Evolutionary conservation across 2,329 filamentous ascomycete genomes (phyloP), one percentile per base, ranked within the genome.

Genomic region (Aureobasidium mangrovei): DNA sequence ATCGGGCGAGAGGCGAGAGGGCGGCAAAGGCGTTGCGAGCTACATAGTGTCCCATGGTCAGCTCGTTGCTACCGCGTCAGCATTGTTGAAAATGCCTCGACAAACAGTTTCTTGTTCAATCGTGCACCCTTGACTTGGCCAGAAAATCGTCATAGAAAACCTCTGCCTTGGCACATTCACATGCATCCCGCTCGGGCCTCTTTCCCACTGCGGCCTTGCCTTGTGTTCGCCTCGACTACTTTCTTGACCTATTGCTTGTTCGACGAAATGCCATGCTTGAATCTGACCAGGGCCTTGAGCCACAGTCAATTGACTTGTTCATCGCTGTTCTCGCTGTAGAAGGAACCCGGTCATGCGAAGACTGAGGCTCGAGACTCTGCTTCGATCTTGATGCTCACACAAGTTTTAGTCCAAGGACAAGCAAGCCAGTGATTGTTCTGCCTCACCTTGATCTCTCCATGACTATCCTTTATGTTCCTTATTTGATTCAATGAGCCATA

Each of bases 1-100:
- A 28, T 38, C 38, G 36, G 2, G 9, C 24, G 29, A 26, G 24
- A 27, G 47, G 6, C 4, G 27, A 49, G 46, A 49, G 39, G 40
- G 49, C 40, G 32, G 49, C 49, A 38, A 53, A 53, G 12, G 51
- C 53, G 35, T 46, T 41, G 35, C 33, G 44, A 48, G 43, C 44
- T 54, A 48, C 53, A 54, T 54, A 39, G 43, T 48, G 53, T 42
- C 43, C 43, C 53, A 54, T 54, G 36, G 53, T 54, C 53, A 29
- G 33, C 40, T 36, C 39, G 24, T 31, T 51, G 35, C 35, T 47
- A 46, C 41, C 42, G 52, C 33, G 42, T 46, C 35, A 35, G 52
- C 52, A 54, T 54, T 54, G 52, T 54, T 54, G 52, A 54, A 45
- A 41, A 43, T 46, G 52, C 42, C 42, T 54, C 18, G 42, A 52